These are phyloP conservation scores for Hygrocybe coccinea DNA, from an alignment of 768 basidiomycete species.

Conservation along the genomic window DNA sequence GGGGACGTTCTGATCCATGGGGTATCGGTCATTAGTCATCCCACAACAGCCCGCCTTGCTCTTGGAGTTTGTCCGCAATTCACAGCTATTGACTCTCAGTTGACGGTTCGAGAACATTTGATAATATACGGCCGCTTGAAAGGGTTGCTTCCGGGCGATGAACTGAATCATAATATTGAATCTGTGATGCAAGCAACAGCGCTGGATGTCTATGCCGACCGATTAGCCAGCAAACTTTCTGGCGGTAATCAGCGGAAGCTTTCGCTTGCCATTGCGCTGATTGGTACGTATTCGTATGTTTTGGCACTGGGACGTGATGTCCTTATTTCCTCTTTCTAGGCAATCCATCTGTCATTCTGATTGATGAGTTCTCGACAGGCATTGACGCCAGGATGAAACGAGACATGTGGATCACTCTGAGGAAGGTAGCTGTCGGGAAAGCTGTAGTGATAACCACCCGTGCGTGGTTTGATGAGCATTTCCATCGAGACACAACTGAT, in stretches of 20 bases:
- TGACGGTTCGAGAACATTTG: constrained; percentile 76
- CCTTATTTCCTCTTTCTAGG: constrained; percentile 33
- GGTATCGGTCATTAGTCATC: constrained; percentile 58
- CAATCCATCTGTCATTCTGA: constrained; percentile 71
- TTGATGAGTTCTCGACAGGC: constrained; percentile 81
- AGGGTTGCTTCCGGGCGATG: constrained; percentile 49
- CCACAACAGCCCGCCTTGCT: constrained; percentile 58
- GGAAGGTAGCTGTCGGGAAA: constrained; percentile 60
- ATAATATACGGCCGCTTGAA: constrained; percentile 69
- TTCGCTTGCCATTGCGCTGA: constrained; percentile 69
- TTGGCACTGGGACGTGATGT: neutral
- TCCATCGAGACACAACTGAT: neutral
- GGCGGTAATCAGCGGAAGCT: constrained; percentile 80
- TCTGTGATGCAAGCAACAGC: constrained; percentile 56
- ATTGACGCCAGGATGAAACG: constrained; percentile 81
- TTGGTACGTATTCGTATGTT: constrained; percentile 36
- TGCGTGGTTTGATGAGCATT: constrained; percentile 18
- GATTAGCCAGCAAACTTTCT: constrained; percentile 68
- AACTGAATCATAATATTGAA: constrained; percentile 51
- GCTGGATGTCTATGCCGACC: constrained; percentile 56
- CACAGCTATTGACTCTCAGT: constrained; percentile 72
- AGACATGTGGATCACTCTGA: constrained; percentile 75
- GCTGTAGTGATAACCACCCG: constrained; percentile 71
- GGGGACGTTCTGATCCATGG: constrained; percentile 70
- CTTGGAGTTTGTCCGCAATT: constrained; percentile 84